Percentiles rank a stretch among this genome's conserved stretches.
Evolutionary conservation across 2,329 filamentous ascomycete genomes (phyloP).

Genomic region (Aspergillus texensis): DNA sequence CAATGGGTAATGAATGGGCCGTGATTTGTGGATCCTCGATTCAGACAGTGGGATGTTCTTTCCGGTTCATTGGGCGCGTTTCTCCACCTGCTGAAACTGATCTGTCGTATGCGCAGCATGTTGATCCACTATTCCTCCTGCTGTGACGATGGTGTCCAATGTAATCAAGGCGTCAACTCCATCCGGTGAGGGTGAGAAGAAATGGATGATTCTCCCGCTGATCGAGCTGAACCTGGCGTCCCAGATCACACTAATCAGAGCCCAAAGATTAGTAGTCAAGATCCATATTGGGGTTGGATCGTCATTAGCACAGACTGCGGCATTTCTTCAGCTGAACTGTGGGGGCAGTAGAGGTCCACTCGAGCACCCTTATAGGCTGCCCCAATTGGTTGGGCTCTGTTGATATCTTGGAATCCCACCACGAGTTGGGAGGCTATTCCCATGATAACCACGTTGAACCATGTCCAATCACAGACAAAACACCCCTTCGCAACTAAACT

Average conservation of each 20-base stretch:
- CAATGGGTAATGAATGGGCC: neutral
- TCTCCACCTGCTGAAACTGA: neutral
- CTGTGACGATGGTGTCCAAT: neutral
- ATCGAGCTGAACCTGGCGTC: neutral
- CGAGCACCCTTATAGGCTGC: too few species aligned
- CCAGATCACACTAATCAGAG: neutral
- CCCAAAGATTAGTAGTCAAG: neutral
- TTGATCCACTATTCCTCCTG: neutral
- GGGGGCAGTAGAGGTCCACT: neutral
- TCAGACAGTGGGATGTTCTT: too few species aligned
- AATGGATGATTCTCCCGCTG: neutral
- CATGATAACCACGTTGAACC: too few species aligned
- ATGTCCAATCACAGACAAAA: too few species aligned
- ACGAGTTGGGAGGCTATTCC: too few species aligned
- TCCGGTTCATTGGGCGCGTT: neutral
- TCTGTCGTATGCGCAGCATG: neutral
- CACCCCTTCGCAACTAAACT: too few species aligned
- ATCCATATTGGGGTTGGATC: neutral
- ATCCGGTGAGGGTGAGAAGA: neutral
- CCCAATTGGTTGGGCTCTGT: neutral
- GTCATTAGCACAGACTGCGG: neutral
- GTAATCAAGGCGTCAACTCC: neutral
- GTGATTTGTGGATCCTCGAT: neutral
- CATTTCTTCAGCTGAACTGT: constrained; percentile 9
- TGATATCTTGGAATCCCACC: too few species aligned